Evolutionary conservation across 768 basidiomycete genomes (phyloP), one percentile per base, ranked within the genome.

Genomic region (Termitomyces heimii): DNA sequence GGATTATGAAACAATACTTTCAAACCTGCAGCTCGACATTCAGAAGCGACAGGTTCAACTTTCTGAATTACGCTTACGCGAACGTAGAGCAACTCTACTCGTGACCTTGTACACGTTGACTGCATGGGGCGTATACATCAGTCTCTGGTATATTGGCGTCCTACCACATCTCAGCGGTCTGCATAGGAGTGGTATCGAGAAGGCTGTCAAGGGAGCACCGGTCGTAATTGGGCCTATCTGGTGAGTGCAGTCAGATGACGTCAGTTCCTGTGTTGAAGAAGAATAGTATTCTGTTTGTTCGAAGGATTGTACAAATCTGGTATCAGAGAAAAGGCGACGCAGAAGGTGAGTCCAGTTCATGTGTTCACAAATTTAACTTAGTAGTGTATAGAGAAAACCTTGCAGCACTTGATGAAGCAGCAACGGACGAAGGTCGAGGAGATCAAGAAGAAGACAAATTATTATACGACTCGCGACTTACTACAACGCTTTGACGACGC

Each of bases 401-500:
- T 98, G 18, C 86, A 87, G 55, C 70, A 71, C 1, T 75, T 94
- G 4, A 79, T 89, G 66, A 88, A 86, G 66, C 77, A 88, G 65
- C 93, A 95, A 60, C 86, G 91, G 20, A 77, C 80, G 24, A 94
- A 91, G 66, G 82, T 99, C 37, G 94, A 96, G 61, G 95, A 97
- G 63, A 92, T 98, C 63, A 99, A 99, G 80, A 93, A 94, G 76
- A 94, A 91, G 69, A 98, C 95, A 2, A 96, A 98, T 63, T 99
- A 92, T 71, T 92, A 99, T 68, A 84, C 83, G 12, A 99, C 94
- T 29, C 86, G 90, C 53, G 92, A 88, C 63, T 78, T 99, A 45
- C 77, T 99, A 18, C 93, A 96, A 68, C 84, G 85, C 56, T 98
- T 97, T 65, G 96, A 96, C 61, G 90, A 89, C 1, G 69, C 63